These are phyloP conservation scores for Agaricus subrufescens DNA, from an alignment of 768 basidiomycete species.

Conservation along the genomic window DNA sequence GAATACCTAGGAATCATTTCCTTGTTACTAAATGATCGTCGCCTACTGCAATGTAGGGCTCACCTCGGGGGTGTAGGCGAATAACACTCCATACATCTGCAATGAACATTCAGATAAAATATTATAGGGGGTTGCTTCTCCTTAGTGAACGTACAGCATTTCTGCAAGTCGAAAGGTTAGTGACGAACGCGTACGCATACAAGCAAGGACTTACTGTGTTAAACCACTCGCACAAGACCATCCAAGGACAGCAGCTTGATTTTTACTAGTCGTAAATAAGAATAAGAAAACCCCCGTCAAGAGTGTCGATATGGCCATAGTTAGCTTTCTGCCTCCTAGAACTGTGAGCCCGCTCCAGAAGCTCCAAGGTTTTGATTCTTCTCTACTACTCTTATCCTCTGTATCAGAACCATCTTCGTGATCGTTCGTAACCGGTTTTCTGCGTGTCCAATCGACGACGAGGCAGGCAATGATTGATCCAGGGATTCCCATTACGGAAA, in stretches of 20 bases:
- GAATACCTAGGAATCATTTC: slow-evolving; percentile 30
- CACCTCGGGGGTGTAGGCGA: slow-evolving; percentile 54
- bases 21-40: background rate
- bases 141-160: slow-evolving; percentile 2
- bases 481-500: slow-evolving; percentile 41
- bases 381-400: background rate
- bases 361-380: background rate
- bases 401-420: background rate
- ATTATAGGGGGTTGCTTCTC: background rate
- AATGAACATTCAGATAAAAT: background rate
- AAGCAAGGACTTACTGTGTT: slow-evolving; percentile 25
- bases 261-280: slow-evolving; percentile 45
- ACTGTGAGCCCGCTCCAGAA: slow-evolving; percentile 18
- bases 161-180: background rate
- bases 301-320: slow-evolving; percentile 40
- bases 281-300: slow-evolving; percentile 46
- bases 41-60: background rate
- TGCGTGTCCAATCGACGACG: slow-evolving; percentile 39
- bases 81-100: slow-evolving; percentile 49
- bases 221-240: slow-evolving; percentile 40
- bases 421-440: slow-evolving; percentile 13
- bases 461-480: slow-evolving; percentile 43
- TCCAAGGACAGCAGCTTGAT: slow-evolving; percentile 33
- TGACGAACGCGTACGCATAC: too few relatives aligned
- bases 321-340: slow-evolving; percentile 41